Evolutionary conservation across 495 filamentous ascomycete genomes (phyloP).

Genomic region (Podospora fimiseda): DNA sequence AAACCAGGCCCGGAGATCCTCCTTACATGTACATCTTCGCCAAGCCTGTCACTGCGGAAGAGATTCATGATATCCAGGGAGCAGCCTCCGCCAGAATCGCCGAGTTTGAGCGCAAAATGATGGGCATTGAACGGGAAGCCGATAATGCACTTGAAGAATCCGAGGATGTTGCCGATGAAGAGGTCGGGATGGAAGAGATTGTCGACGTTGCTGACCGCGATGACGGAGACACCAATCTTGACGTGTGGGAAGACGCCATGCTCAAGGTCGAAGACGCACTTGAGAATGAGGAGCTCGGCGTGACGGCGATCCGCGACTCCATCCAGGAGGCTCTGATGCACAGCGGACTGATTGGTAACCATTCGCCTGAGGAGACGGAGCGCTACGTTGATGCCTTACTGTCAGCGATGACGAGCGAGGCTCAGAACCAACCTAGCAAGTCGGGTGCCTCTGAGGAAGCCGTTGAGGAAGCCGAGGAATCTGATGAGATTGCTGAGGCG

Average conservation of each 20-base stretch:
- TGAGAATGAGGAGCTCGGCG: slow-evolving; percentile 46
- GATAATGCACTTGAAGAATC: slow-evolving; percentile 1
- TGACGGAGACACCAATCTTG: slow-evolving; percentile 16
- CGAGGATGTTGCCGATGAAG: slow-evolving; percentile 8
- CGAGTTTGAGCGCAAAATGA: slow-evolving; percentile 59
- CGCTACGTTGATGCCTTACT: slow-evolving; percentile 37
- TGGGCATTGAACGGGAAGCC: slow-evolving; percentile 39
- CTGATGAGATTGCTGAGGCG: slow-evolving; percentile 2
- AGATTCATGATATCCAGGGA: slow-evolving; percentile 68
- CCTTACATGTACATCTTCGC: slow-evolving; percentile 86
- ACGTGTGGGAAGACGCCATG: slow-evolving; percentile 48
- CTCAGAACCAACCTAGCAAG: not conserved
- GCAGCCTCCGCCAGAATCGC: slow-evolving; percentile 54
- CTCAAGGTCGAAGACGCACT: slow-evolving; percentile 49
- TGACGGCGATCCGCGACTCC: slow-evolving; percentile 36
- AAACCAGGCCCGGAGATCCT: slow-evolving; percentile 54
- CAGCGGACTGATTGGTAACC: slow-evolving; percentile 36
- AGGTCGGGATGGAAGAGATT: not conserved
- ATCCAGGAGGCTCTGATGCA: slow-evolving; percentile 39
- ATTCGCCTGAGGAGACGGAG: slow-evolving; percentile 27
- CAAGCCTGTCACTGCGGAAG: slow-evolving; percentile 67
- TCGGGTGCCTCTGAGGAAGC: slow-evolving; percentile 7
- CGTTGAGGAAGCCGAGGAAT: slow-evolving; percentile 2
- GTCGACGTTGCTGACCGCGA: slow-evolving; percentile 3
- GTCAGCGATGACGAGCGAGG: slow-evolving; percentile 28